Percentiles rank a stretch among this genome's conserved stretches.
phyloP scores from a whole-genome alignment of 2,329 filamentous ascomycete species.

The Cordyceps farinosa region DNA sequence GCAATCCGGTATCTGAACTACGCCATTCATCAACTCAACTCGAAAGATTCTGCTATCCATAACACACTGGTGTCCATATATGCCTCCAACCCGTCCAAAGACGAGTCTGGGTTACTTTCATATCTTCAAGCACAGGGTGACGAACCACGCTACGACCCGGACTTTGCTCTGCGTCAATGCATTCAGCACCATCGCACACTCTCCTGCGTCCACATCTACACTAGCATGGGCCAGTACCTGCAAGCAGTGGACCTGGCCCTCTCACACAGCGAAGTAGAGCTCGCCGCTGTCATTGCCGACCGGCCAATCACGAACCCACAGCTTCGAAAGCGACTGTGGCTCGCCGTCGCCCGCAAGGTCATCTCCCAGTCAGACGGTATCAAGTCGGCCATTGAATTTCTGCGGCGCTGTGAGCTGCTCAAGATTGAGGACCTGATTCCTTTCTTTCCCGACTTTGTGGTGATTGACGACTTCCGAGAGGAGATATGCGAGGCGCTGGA shows the following conservation, averaged over 20 bases:
- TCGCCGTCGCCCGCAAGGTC: conserved; percentile 90
- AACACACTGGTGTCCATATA: conserved; percentile 97
- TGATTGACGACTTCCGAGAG: conserved; percentile 98
- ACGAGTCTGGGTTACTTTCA: conserved; percentile 79
- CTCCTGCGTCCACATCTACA: conserved; percentile 96
- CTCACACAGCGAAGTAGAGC: conserved; percentile 82
- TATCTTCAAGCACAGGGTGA: conserved; percentile 90
- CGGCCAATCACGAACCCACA: conserved; percentile 73
- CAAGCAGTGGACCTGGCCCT: conserved; percentile 91
- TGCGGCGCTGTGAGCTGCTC: conserved; percentile 85
- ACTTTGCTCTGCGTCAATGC: conserved; percentile 92
- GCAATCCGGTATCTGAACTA: conserved; percentile 91
- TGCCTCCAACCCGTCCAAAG: conserved; percentile 76
- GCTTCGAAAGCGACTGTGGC: conserved; percentile 90
- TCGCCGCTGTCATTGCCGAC: conserved; percentile 86
- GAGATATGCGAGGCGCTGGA: conserved; percentile 94
- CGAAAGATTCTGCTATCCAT: conserved; percentile 82
- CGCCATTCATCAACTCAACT: conserved; percentile 81
- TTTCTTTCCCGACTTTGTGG: conserved; percentile 97
- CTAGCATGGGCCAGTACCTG: conserved; percentile 89
- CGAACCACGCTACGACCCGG: conserved; percentile 84
- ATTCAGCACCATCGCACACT: conserved; percentile 92
- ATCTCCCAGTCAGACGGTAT: conserved; percentile 84
- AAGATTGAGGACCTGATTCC: conserved; percentile 96
- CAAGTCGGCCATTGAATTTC: conserved; percentile 88